Conservation (phyloP, 176 grass and related monocot genomes). For the Stipa capillata region DNA sequence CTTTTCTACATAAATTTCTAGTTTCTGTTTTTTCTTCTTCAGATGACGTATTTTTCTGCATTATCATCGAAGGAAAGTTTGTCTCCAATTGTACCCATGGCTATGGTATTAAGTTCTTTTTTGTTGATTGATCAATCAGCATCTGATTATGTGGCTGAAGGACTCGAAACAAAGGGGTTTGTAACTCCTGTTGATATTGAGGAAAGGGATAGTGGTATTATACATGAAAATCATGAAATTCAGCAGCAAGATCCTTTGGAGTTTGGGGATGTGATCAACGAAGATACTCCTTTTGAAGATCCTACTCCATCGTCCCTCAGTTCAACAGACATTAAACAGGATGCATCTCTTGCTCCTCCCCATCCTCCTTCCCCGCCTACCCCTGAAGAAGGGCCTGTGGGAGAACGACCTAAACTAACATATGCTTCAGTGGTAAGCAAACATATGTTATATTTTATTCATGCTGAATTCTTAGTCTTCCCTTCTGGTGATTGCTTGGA, state of each 20-base stretch:
- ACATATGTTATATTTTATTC: neutral
- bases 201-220: conserved; percentile 20
- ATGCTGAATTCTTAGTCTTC: neutral
- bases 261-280: neutral
- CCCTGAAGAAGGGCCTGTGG: conserved; percentile 27
- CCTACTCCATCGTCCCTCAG: neutral
- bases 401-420: conserved; percentile 43
- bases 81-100: neutral
- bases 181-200: conserved; percentile 17
- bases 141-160: conserved; percentile 36
- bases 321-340: conserved; percentile 21
- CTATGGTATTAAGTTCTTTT: neutral
- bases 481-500: neutral
- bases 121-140: conserved; percentile 33
- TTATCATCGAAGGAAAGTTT: neutral
- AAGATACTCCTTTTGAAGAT: conserved; percentile 34
- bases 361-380: neutral
- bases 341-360: conserved; percentile 25
- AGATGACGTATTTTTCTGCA: neutral
- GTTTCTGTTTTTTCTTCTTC: neutral
- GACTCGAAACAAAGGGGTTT: conserved; percentile 25
- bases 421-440: conserved; percentile 63
- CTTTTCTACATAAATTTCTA: neutral
- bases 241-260: conserved; percentile 41
- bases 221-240: conserved; percentile 32